Evolutionary conservation across 139 green algal genomes (phyloP), one percentile per base, ranked within the genome.

Genomic region (Coelastrella sp.): DNA sequence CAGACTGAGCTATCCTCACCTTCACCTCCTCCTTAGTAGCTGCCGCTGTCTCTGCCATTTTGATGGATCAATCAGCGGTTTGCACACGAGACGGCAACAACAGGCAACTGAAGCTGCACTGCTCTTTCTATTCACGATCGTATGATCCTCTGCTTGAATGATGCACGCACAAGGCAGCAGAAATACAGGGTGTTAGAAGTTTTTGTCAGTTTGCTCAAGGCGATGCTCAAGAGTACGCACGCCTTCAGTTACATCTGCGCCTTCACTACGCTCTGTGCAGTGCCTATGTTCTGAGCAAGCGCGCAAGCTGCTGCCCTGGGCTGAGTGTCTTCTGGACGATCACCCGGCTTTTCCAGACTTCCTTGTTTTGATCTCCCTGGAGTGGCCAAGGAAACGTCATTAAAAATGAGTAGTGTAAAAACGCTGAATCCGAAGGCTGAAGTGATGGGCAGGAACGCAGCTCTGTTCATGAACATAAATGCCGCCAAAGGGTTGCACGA

Each of bases 381-480:
- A 35, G 9, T 20, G 14, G 8, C 9, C 49, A 7, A 24, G 61
- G n/a, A 78, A 6, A 10, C 12, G 15, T 79, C 24, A 74, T 57
- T 27, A 60, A 75, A 49, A 22, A 99, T 98, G 96, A 93, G 93
- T 49, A 93, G 93, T 7, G 94, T 99, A 0, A 97, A 98, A 78
- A 95, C 93, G 19, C 88, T 99, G 4, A 99, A 99, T 89, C 93
- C 97, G 6, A 98, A 99, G 93, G 98, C 98, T 60, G 98, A 99
- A 89, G 92, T 96, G 20, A 98, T 99, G 94, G 95, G 95, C n/a
- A 90, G 92, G 11, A 91, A 85, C 6, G 98, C 97, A 27, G 98
- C 98, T 8, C 93, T 99, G 14, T 99, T 99, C 90, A 99, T 99
- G 98, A 99, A 99, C 95, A 98, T 99, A 92, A 99, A 99, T 90